A percentile compares a stretch with the other conserved stretches of the same genome.
Evolutionary conservation across 306 rosid genomes (phyloP).

Genomic region (Cicer arietinum): DNA sequence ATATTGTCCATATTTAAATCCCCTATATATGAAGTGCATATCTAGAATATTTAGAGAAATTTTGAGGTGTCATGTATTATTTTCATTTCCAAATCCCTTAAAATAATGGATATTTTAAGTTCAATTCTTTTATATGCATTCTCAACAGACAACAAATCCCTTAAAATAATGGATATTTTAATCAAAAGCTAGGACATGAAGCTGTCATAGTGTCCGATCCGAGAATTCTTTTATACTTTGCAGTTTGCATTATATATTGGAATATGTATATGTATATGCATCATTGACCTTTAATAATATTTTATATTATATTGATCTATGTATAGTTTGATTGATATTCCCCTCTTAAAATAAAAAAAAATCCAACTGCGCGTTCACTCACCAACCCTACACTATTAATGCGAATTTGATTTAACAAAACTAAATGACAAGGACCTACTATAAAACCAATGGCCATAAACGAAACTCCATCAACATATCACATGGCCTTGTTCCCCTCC

Average conservation of each 20-base stretch:
- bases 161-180: conserved; percentile 57
- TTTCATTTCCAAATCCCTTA: conserved; percentile 7
- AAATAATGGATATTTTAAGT: conserved; percentile 39
- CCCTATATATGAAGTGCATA: background rate
- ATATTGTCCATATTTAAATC: no score
- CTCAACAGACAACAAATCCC: conserved; percentile 40
- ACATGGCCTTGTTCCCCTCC: conserved; percentile 93
- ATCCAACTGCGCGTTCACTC: conserved; percentile 49
- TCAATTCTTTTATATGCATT: conserved; percentile 32
- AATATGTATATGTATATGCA: conserved; percentile 15
- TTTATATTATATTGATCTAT: background rate
- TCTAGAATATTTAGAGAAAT: background rate
- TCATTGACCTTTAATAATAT: conserved; percentile 30
- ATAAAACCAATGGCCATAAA: conserved; percentile 59
- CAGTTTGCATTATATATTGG: background rate
- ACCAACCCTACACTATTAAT: conserved; percentile 54
- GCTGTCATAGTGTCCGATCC: conserved; percentile 73
- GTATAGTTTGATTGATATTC: background rate
- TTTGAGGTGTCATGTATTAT: background rate
- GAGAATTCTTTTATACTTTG: conserved; percentile 51
- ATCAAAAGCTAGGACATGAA: conserved; percentile 54
- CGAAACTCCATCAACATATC: conserved; percentile 65
- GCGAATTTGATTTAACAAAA: conserved; percentile 48
- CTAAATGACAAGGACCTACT: conserved; percentile 46
- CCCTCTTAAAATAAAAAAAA: no score